These are phyloP conservation scores for Sphenostylis stenocarpa DNA, from an alignment of 306 rosid genomes.

Conservation along the genomic window DNA sequence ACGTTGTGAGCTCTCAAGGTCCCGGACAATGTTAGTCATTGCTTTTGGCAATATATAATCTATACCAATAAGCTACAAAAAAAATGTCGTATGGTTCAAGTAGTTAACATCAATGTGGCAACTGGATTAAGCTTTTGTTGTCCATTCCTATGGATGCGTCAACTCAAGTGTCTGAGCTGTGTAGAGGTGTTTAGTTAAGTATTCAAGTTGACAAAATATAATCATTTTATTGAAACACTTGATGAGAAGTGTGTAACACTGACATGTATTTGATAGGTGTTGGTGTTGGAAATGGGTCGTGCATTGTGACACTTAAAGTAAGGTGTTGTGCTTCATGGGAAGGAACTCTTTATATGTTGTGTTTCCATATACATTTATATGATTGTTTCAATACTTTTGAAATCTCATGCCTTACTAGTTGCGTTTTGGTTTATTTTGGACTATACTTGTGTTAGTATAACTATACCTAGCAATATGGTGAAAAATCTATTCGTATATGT, in stretches of 20 bases:
- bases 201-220: neutral
- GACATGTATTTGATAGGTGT: neutral
- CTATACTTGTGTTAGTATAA: neutral
- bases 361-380: neutral
- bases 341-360: neutral
- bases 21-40: too few relatives aligned
- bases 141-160: neutral
- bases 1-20: too few relatives aligned
- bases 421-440: neutral
- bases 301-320: neutral
- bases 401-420: neutral
- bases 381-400: slow-evolving; percentile 30
- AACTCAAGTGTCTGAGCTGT: neutral
- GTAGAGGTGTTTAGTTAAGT: neutral
- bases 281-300: neutral
- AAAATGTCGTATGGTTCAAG: neutral
- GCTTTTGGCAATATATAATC: too few relatives aligned
- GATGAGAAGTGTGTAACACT: neutral
- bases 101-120: neutral
- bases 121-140: neutral
- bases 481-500: neutral
- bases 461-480: neutral
- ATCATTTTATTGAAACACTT: neutral
- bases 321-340: neutral
- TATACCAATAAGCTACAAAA: too few relatives aligned